Evolutionary conservation across 2,329 filamentous ascomycete species (phyloP).

Genomic region (Sporothrix dimorphospora): DNA sequence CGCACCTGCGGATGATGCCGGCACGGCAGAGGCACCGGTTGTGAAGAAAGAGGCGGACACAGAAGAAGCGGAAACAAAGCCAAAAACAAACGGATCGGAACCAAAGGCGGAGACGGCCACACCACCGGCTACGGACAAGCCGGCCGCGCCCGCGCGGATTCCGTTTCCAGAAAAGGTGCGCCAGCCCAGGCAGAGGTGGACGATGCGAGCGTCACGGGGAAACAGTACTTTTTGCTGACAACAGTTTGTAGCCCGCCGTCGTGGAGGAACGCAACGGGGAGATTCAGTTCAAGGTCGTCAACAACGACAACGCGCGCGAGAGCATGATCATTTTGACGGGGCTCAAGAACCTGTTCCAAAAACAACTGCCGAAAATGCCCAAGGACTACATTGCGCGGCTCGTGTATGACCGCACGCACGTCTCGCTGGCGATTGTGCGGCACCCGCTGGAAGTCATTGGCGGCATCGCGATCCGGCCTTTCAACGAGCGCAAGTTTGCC

Average conservation of each 20-base stretch:
- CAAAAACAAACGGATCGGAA: not conserved
- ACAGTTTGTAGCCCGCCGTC: slow-evolving; percentile 66
- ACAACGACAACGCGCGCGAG: slow-evolving; percentile 88
- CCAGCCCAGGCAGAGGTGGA: too few species aligned
- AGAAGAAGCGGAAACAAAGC: too few species aligned
- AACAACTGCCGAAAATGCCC: slow-evolving; percentile 98
- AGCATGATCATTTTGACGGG: slow-evolving; percentile 94
- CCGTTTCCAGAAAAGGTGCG: slow-evolving; percentile 85
- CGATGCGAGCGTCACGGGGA: too few species aligned
- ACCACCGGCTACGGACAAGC: slow-evolving; percentile 35
- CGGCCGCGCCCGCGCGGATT: slow-evolving; percentile 63
- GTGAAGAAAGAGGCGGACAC: not conserved
- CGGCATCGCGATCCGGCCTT: slow-evolving; percentile 94
- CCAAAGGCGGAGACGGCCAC: not conserved
- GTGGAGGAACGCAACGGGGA: slow-evolving; percentile 91
- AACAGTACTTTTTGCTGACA: too few species aligned
- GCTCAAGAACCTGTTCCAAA: slow-evolving; percentile 97
- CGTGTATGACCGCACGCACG: slow-evolving; percentile 94
- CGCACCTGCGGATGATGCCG: slow-evolving; percentile 42
- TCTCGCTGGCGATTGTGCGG: slow-evolving; percentile 97
- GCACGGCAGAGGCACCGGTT: not conserved
- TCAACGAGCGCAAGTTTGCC: slow-evolving; percentile 88
- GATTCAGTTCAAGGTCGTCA: slow-evolving; percentile 96
- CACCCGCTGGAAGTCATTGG: slow-evolving; percentile 94
- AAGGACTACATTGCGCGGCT: slow-evolving; percentile 98